Evolutionary conservation across 352 stramenopile genomes (phyloP), one percentile per base, ranked within the genome.

Genomic region (Globisporangium perplexum): DNA sequence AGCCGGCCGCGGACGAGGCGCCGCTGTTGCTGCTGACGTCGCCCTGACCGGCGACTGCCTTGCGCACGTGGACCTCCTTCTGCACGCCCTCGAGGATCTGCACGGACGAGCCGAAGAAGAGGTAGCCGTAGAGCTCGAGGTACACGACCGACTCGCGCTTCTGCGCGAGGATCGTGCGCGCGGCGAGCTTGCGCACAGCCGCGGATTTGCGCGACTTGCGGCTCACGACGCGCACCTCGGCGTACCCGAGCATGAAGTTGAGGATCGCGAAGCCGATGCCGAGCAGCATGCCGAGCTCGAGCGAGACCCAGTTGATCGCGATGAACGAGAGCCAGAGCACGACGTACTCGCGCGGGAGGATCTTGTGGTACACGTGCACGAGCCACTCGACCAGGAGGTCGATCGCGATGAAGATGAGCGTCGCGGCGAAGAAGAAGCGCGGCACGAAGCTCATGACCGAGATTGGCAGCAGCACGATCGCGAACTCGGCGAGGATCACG

Each of bases 341-440:
- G 7, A 90, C 57, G 68, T 99, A 99, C 69, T 99, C 96, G 15
- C 84, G 76, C 31, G 71, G 65, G 10, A 92, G 65, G 36, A 94
- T 65, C 53, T 92, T 92, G 71, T 87, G 76, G 60, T 86, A 89
- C 42, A 91, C 77, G 49, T 88, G 74, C 39, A 92, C 68, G 51
- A 99, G 83, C 96, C 97, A 99, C 69, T 99, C 96, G 55, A 93
- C 67, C 86, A 99, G 92, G 0, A 99, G 69, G 70, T 99, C 96
- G 14, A 98, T 83, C 30, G 92, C 96, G 58, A 99, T 98, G 66
- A 99, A 97, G 18, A 98, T 91, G 18, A 99, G 71, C 33, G 98
- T 87, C 14, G 91, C 93, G 6, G 94, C 96, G 63, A 99, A 99
- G 74, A 99, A 99, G 65, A 98, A 97, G 17, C 93, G 96, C 7